Percentiles rank a stretch among this genome's conserved stretches.
These are phyloP conservation scores for Epichloe gansuensis DNA, from an alignment of 2,329 filamentous ascomycete species.

Conservation along the genomic window DNA sequence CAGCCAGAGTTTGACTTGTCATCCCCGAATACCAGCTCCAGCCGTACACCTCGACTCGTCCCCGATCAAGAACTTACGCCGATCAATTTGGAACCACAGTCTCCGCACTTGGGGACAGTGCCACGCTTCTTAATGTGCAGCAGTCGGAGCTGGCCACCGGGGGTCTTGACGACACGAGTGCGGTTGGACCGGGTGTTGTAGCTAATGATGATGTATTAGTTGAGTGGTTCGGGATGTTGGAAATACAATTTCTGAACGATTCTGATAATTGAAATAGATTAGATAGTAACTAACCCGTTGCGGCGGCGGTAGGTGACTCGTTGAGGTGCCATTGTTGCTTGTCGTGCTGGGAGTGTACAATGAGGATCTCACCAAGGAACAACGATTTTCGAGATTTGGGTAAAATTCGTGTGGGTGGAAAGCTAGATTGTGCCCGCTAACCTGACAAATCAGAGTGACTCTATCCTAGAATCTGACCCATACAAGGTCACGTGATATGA, in stretches of 20 bases:
- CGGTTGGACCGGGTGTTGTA: slow-evolving; percentile 99
- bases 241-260: background rate
- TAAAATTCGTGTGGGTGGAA: slow-evolving; percentile 30
- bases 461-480: background rate
- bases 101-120: slow-evolving; percentile 96
- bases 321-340: slow-evolving; percentile 45
- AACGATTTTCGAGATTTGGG: slow-evolving; percentile 30
- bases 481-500: background rate
- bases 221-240: background rate
- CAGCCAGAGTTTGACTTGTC: background rate
- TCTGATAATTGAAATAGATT: background rate
- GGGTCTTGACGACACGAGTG: slow-evolving; percentile 90
- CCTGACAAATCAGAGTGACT: slow-evolving; percentile 22
- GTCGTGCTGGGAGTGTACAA: slow-evolving; percentile 24
- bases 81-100: slow-evolving; percentile 94
- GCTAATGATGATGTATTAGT: slow-evolving; percentile 29
- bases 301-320: slow-evolving; percentile 60
- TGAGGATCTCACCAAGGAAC: slow-evolving; percentile 23
- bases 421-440: slow-evolving; percentile 24
- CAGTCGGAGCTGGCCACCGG: slow-evolving; percentile 87
- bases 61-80: slow-evolving; percentile 60
- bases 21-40: background rate
- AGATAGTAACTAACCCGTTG: slow-evolving; percentile 53
- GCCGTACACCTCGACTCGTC: slow-evolving; percentile 6
- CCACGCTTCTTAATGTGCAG: slow-evolving; percentile 99